Evolutionary conservation across 2,329 filamentous ascomycete genomes (phyloP).

Genomic region (Alternaria atra): DNA sequence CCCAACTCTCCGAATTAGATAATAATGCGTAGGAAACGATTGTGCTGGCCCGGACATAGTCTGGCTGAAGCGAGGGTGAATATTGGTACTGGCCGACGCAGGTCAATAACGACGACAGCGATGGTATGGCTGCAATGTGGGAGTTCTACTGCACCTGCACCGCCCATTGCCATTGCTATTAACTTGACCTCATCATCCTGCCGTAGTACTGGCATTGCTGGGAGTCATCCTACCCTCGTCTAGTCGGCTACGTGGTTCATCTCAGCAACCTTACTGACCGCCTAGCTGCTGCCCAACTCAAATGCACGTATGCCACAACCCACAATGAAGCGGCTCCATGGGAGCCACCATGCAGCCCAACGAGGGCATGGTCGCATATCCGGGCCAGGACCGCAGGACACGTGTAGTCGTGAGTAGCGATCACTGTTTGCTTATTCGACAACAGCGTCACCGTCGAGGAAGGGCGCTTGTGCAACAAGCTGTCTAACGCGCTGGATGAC

Average conservation of each 20-base stretch:
- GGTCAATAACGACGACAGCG: slow-evolving; percentile 6
- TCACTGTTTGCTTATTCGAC: slow-evolving; percentile 5
- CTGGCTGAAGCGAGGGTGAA: slow-evolving; percentile 27
- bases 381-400: slow-evolving; percentile 19
- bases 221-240: slow-evolving; percentile 3
- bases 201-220: neutral
- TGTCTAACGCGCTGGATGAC: neutral
- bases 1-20: slow-evolving; percentile 48
- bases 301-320: slow-evolving; percentile 5
- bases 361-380: slow-evolving; percentile 11
- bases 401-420: slow-evolving; percentile 21
- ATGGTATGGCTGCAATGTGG: slow-evolving; percentile 9
- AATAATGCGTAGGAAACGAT: slow-evolving; percentile 36
- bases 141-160: slow-evolving; percentile 16
- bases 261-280: slow-evolving; percentile 24
- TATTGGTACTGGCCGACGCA: slow-evolving; percentile 3
- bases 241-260: slow-evolving; percentile 31
- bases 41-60: slow-evolving; percentile 46
- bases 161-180: slow-evolving; percentile 16
- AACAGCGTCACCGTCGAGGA: slow-evolving; percentile 6
- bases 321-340: slow-evolving; percentile 21
- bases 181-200: slow-evolving; percentile 9
- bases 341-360: slow-evolving; percentile 37
- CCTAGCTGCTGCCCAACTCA: neutral
- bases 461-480: neutral